Evolutionary conservation across 78 protist species (phyloP).

Genomic region (Pelomyxa schiedti): DNA sequence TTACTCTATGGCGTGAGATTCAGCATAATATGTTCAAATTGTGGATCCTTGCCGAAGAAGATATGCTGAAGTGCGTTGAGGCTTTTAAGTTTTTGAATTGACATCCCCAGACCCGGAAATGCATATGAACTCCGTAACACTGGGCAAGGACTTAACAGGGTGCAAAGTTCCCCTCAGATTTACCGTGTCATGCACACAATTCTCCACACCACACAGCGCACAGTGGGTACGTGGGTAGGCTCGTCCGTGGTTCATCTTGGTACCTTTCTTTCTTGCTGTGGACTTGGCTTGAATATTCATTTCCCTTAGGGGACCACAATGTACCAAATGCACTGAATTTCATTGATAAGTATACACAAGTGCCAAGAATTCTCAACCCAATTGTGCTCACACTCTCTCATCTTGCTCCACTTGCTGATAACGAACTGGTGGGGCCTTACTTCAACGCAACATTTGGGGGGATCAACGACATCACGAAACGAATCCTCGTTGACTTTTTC

Average conservation of each 20-base stretch:
- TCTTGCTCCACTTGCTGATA: conserved; percentile 21
- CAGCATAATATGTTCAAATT: conserved; percentile 78
- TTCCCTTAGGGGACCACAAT: conserved; percentile 90
- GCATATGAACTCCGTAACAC: conserved; percentile 56
- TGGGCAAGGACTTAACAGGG: conserved; percentile 83
- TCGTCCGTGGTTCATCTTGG: conserved; percentile 76
- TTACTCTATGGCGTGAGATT: conserved; percentile 84
- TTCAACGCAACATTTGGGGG: conserved; percentile 34
- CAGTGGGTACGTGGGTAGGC: conserved; percentile 85
- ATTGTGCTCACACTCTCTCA: conserved; percentile 29
- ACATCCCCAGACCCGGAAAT: background rate
- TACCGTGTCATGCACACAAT: conserved; percentile 39
- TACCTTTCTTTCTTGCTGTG: too few relatives aligned
- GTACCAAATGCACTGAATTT: conserved; percentile 93
- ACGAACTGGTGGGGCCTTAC: background rate
- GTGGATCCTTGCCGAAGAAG: conserved; percentile 78
- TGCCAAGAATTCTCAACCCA: conserved; percentile 63
- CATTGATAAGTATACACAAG: conserved; percentile 90
- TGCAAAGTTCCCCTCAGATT: conserved; percentile 57
- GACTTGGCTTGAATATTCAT: too few relatives aligned
- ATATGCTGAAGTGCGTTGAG: conserved; percentile 34
- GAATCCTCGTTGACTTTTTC: conserved; percentile 84
- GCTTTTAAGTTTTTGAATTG: conserved; percentile 20
- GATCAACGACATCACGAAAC: background rate
- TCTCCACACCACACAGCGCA: conserved; percentile 36